Evolutionary conservation across 305 asterid species (phyloP), one percentile per base, ranked within the genome.

Genomic region (Vinca major): DNA sequence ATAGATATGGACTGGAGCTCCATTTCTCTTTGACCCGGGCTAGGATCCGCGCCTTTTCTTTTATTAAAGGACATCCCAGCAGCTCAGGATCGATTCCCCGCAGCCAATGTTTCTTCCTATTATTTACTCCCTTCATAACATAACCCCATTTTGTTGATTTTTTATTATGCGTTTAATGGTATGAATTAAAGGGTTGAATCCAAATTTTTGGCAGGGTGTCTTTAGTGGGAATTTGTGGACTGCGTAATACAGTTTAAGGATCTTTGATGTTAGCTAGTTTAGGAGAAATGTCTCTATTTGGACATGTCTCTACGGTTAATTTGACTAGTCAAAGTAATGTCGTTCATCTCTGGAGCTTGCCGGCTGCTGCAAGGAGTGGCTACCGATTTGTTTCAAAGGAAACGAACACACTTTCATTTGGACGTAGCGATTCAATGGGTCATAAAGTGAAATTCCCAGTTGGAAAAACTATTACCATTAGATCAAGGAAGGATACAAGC

Each of bases 241-340:
- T 26, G 33, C 33, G 33, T 26, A 26, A 26, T 26, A 36, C 8
- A 20, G 52, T n/a, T 39, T 52, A 41, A 53, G 69, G 33, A 57
- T 20, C 14, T 57, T 65, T 66, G 13, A 6, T 45, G 19, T 40
- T 60, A 37, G 37, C 48, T 54, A 33, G 64, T 26, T 55, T 57
- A 74, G 55, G 69, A 68, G 68, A 71, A 65, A 90, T 92, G 98
- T 77, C 85, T 73, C 91, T 83, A 62, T 77, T 87, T 48, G 95
- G 91, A 71, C 86, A 83, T 33, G 96, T 87, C 75, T 92, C 97
- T 79, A 95, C 95, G 1, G 83, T 87, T 68, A 90, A 78, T 79
- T 62, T 81, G 80, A 86, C 79, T 71, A 75, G 84, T 71, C 96
- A 86, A 78, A 76, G 55, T 73, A 80, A 58, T 76, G 73, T 71